These are phyloP conservation scores for Lachnellula suecica DNA, from an alignment of 2,329 filamentous ascomycete species.

Conservation along the genomic window DNA sequence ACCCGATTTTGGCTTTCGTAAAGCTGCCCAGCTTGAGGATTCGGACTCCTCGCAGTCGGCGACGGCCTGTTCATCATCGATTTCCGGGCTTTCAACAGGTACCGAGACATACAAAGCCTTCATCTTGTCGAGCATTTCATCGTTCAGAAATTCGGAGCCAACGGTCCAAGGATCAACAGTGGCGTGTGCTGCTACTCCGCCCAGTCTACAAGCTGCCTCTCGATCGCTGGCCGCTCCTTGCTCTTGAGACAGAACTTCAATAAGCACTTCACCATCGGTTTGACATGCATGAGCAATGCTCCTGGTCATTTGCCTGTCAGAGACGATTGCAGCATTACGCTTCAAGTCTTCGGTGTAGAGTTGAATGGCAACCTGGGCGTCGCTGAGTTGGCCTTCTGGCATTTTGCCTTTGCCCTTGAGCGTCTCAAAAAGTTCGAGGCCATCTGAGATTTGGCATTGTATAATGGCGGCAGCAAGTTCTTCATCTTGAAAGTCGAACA, in stretches of 20 bases:
- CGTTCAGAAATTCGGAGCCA: conserved; percentile 11
- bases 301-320: conserved; percentile 19
- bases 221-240: conserved; percentile 15
- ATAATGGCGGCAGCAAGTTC: conserved; percentile 20
- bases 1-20: background rate
- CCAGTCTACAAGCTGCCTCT: conserved; percentile 13
- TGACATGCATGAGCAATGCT: conserved; percentile 25
- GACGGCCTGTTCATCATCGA: conserved; percentile 5
- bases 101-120: conserved; percentile 12
- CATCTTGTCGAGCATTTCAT: conserved; percentile 21
- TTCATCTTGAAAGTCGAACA: conserved; percentile 16
- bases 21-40: background rate
- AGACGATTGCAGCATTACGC: conserved; percentile 5
- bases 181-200: background rate
- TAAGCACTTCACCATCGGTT: conserved; percentile 19
- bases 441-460: conserved; percentile 26
- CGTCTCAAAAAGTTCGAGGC: background rate
- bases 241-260: conserved; percentile 9
- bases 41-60: background rate
- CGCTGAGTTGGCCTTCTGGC: conserved; percentile 7
- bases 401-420: conserved; percentile 13
- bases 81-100: background rate
- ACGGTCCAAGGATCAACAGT: conserved; percentile 2
- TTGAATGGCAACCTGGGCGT: conserved; percentile 15
- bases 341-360: conserved; percentile 18